Evolutionary conservation across 2,329 filamentous ascomycete species (phyloP), one percentile per base, ranked within the genome.

Genomic region (Phaeoacremonium minimum): DNA sequence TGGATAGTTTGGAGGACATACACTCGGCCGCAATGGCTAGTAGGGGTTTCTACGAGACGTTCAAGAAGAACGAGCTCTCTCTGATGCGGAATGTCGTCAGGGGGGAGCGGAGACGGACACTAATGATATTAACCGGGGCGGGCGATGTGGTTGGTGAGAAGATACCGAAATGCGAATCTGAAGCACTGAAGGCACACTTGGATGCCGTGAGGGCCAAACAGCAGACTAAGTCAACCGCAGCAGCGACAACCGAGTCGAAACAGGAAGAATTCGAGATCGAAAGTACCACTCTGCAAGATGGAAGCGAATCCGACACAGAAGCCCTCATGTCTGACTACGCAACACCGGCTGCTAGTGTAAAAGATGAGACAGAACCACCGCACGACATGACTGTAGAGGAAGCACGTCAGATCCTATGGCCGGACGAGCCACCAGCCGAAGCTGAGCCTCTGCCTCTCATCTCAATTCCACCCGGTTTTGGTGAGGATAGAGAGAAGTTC

Each of bases 11-110:
- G 6, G 52, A 61, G 3, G 68, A 74, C 42, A 49, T 74, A 8
- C 60, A 63, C 31, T 52, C 61, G 2, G 56, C 61, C 0, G 69
- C 69, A 0, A 57, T 65, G 54, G 52, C 62, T 15, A 67, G 60
- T 40, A 60, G 57, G 28, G 50, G 48, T 4, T 71, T 69, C 42
- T 72, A 70, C 28, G 53, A 56, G 6, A 62, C 63, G 3, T 73
- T 67, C 37, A 65, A 69, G 49, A 56, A 56, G 29, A 60, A 73
- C 36, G 65, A 72, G 45, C 51, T 63, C 3, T 45, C 43, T 9
- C 47, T 73, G 9, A 44, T 56, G 32, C 47, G 46, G 33, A 51
- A 46, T 14, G 38, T 60, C 18, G 40, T 57, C 20, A 49, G 44
- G 32, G 47, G 44, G 7, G 43, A 47, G 18, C 35, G 38, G 16